Conservation (phyloP, 129 eudicot genomes). For the Solidago caesia region DNA sequence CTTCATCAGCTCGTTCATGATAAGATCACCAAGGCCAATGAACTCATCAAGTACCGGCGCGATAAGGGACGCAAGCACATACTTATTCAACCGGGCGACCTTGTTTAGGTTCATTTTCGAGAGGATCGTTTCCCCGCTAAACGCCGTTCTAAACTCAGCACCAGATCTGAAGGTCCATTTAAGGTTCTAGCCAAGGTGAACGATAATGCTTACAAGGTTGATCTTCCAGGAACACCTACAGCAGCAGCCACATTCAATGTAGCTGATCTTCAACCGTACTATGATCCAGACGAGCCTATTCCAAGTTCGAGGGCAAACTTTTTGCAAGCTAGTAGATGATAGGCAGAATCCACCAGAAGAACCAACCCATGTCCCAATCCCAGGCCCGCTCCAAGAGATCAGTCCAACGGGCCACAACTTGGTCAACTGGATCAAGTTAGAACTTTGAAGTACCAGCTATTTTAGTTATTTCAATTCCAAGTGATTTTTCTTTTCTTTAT, state of each 20-base stretch:
- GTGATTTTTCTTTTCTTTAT: constrained; percentile 17
- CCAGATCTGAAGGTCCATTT: not conserved
- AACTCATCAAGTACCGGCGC: not conserved
- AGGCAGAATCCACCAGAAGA: not conserved
- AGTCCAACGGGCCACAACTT: not conserved
- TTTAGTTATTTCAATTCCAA: not conserved
- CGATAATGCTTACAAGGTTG: not conserved
- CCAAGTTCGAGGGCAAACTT: constrained; percentile 13
- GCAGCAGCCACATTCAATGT: not conserved
- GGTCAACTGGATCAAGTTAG: not conserved
- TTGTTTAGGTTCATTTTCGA: not conserved
- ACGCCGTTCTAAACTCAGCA: not conserved
- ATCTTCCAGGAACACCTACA: not conserved
- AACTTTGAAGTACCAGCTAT: not conserved
- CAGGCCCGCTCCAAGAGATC: not conserved
- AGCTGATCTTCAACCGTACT: constrained; percentile 1
- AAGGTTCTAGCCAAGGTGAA: not conserved
- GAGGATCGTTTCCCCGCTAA: not conserved
- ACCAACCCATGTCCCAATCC: not conserved
- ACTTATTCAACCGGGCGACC: not conserved
- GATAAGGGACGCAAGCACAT: not conserved
- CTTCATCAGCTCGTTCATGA: constrained; percentile 1
- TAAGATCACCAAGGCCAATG: constrained; percentile 6
- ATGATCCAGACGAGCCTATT: not conserved
- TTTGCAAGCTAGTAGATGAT: not conserved